Evolutionary conservation across 2,329 filamentous ascomycete genomes (phyloP), one percentile per base, ranked within the genome.

Genomic region (Fusarium albidum): DNA sequence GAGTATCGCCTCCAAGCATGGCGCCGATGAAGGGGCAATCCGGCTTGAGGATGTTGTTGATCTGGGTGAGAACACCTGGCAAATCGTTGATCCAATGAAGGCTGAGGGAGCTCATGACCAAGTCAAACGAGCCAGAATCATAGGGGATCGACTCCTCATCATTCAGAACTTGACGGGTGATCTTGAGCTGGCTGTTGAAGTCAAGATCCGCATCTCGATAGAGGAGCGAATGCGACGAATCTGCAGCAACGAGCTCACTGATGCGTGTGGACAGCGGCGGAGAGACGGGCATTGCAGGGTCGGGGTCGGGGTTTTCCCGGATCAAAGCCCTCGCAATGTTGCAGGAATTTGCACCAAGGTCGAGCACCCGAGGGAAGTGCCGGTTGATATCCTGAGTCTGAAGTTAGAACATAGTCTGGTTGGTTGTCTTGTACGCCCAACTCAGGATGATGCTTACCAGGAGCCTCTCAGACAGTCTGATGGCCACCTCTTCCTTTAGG

Each of bases 11-110:
- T 49, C 95, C 95, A 55, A 96, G 88, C 93, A 99, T 99, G 62
- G 94, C 94, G 12, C 90, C 94, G 39, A 99, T 87, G 69, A 99
- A 96, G 2, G 96, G 92, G 50, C 84, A 83, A 72, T 99, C 95
- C 0, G 94, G 92, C 74, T 96, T 96, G 21, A 99, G 82, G 28
- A 96, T 79, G 61, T 84, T 83, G 78, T 96, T 96, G 70, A 97
- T 89, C 69, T 96, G 91, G 2, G 87, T 81, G 3, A 99, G 82
- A 10, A 96, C 79, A 1, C 89, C 90, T 0, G 95, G 95, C 6
- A 99, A 84, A 72, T 99, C 92, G 72, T 99, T 99, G 79, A 97
- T 90, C 95, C 95, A 99, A 75, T 99, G 95, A 71, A 99, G 80
- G 52, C 90, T 93, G 53, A 96, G 77, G 49, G 90, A 96, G 70